Evolutionary conservation across 352 stramenopile genomes (phyloP).

Genomic region (Globisporangium orthogonon): DNA sequence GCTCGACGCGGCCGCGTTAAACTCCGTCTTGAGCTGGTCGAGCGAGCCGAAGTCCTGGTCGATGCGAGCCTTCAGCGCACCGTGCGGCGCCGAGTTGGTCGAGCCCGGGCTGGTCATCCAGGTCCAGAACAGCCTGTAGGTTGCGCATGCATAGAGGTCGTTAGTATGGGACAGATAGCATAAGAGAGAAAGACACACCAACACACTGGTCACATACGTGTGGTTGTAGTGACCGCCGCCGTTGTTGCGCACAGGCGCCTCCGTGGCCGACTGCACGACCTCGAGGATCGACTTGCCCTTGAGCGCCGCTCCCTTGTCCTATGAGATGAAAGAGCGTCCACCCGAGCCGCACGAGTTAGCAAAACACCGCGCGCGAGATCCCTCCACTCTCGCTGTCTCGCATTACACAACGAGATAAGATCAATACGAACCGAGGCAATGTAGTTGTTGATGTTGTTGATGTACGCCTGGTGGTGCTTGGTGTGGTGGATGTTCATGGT

Average conservation of each 20-base stretch:
- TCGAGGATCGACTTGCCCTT: conserved; percentile 81
- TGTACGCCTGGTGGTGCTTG: conserved; percentile 89
- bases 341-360: background rate
- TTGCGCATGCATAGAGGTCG: too few species aligned
- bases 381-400: background rate
- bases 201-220: conserved; percentile 25
- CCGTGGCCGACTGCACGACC: conserved; percentile 64
- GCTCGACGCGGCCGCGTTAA: conserved; percentile 81
- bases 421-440: conserved; percentile 44
- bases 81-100: conserved; percentile 74
- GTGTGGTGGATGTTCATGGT: conserved; percentile 92
- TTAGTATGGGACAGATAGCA: background rate
- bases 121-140: conserved; percentile 87
- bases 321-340: background rate
- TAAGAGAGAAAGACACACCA: background rate
- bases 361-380: background rate
- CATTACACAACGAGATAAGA: background rate
- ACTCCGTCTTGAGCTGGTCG: conserved; percentile 87
- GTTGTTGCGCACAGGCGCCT: conserved; percentile 79
- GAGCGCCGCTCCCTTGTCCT: conserved; percentile 66
- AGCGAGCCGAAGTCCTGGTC: conserved; percentile 89
- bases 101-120: conserved; percentile 82
- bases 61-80: conserved; percentile 79
- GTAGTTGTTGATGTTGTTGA: conserved; percentile 90
- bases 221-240: conserved; percentile 83